phyloP scores from a whole-genome alignment of 768 basidiomycete genomes.

The Boletus patriciae region DNA sequence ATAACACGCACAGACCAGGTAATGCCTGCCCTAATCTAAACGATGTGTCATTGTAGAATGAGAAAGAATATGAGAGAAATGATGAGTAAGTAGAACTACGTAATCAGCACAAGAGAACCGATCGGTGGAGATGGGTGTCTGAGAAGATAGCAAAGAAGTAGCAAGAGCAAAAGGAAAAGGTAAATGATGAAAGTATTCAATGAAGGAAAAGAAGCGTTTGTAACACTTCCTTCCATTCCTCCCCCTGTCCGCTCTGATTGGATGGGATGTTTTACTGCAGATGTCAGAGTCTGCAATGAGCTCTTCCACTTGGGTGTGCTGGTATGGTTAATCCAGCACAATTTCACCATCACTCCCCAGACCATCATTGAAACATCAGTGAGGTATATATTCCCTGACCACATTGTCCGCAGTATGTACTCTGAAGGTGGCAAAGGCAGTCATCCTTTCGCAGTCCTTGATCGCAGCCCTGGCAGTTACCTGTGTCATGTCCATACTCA shows the following conservation, averaged over 20 bases:
- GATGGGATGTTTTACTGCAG: neutral
- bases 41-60: too few relatives aligned
- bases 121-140: too few relatives aligned
- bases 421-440: neutral
- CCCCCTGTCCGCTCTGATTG: neutral
- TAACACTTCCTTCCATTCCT: neutral
- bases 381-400: neutral
- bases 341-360: neutral
- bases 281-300: neutral
- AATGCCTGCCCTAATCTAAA: too few relatives aligned
- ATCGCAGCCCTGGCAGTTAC: neutral
- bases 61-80: too few relatives aligned
- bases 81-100: too few relatives aligned
- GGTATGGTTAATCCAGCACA: neutral
- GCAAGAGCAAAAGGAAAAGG: too few relatives aligned
- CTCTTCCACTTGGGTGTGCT: neutral
- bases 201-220: too few relatives aligned
- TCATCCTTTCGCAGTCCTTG: neutral
- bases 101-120: too few relatives aligned
- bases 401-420: neutral
- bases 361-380: neutral
- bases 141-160: too few relatives aligned
- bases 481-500: neutral
- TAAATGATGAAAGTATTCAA: too few relatives aligned
- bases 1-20: too few relatives aligned